Evolutionary conservation across 2,329 filamentous ascomycete species (phyloP).

Genomic region (Neoarthrinium moseri): DNA sequence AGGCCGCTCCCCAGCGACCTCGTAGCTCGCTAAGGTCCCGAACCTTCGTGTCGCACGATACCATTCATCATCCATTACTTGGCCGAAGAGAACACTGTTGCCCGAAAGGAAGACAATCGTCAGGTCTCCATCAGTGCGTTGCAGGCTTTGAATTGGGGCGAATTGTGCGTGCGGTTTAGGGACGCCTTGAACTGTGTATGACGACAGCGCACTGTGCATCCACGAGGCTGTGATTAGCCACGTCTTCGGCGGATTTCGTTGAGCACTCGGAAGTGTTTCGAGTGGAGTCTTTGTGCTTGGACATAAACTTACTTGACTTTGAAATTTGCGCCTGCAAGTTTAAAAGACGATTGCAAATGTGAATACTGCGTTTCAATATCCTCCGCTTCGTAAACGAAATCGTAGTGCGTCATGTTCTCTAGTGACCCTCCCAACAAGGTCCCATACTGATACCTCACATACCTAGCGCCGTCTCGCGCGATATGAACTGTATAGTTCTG

Average conservation of each 20-base stretch:
- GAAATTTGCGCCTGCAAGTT: too few species aligned
- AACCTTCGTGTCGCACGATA: constrained; percentile 11
- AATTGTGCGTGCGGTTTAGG: not conserved
- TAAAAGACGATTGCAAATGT: too few species aligned
- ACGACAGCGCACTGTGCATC: too few species aligned
- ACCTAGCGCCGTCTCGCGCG: too few species aligned
- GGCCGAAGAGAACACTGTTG: constrained; percentile 11
- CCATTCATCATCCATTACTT: constrained; percentile 15
- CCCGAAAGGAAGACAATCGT: constrained; percentile 14
- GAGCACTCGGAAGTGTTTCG: not conserved
- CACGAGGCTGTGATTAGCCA: too few species aligned
- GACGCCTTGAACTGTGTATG: too few species aligned
- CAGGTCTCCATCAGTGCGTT: constrained; percentile 2
- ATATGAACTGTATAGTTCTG: constrained; percentile 7
- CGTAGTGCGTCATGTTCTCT: too few species aligned
- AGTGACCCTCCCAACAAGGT: too few species aligned
- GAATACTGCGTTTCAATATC: not conserved
- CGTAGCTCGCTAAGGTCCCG: not conserved
- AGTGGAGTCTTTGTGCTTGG: too few species aligned
- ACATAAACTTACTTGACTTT: too few species aligned
- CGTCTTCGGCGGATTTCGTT: not conserved
- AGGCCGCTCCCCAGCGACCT: not conserved
- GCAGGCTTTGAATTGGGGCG: constrained; percentile 4
- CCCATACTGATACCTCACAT: constrained; percentile 8
- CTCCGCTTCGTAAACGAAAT: not conserved